phyloP scores from a whole-genome alignment of 768 basidiomycete species.

The Chiua virens region DNA sequence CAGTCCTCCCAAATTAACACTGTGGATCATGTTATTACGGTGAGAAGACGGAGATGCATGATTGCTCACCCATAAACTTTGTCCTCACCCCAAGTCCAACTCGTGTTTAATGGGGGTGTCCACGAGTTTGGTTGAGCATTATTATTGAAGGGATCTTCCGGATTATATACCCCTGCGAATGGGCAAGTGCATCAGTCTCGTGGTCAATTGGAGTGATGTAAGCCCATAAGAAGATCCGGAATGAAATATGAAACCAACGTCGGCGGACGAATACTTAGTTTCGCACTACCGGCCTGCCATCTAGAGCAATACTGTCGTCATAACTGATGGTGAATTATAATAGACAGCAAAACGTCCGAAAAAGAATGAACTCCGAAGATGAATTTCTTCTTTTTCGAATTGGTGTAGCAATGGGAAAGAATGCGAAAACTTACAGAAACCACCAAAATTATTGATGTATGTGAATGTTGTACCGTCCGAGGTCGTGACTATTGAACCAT shows the following conservation, averaged over 20 bases:
- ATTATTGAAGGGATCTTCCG: slow-evolving; percentile 73
- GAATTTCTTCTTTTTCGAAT: too few relatives aligned
- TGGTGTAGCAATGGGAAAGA: not conserved
- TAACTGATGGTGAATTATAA: not conserved
- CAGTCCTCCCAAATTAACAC: slow-evolving; percentile 74
- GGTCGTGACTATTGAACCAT: slow-evolving; percentile 64
- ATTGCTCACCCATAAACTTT: slow-evolving; percentile 54
- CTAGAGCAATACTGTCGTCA: not conserved
- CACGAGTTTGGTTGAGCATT: slow-evolving; percentile 74
- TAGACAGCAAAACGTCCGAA: not conserved
- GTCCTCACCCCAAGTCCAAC: slow-evolving; percentile 69
- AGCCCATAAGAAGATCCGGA: not conserved
- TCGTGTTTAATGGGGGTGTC: slow-evolving; percentile 75
- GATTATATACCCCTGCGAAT: slow-evolving; percentile 59
- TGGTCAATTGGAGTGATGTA: too few relatives aligned
- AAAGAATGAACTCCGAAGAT: not conserved
- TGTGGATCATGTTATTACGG: slow-evolving; percentile 14
- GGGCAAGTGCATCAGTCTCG: slow-evolving; percentile 3
- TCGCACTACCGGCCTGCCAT: not conserved
- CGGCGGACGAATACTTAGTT: not conserved
- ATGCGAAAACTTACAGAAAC: slow-evolving; percentile 53
- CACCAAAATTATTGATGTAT: slow-evolving; percentile 77
- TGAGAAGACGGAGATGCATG: slow-evolving; percentile 4
- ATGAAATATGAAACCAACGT: not conserved
- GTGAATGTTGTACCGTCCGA: slow-evolving; percentile 72